Evolutionary conservation across 2,329 filamentous ascomycete genomes (phyloP).

Genomic region (Chaetomium strumarium): DNA sequence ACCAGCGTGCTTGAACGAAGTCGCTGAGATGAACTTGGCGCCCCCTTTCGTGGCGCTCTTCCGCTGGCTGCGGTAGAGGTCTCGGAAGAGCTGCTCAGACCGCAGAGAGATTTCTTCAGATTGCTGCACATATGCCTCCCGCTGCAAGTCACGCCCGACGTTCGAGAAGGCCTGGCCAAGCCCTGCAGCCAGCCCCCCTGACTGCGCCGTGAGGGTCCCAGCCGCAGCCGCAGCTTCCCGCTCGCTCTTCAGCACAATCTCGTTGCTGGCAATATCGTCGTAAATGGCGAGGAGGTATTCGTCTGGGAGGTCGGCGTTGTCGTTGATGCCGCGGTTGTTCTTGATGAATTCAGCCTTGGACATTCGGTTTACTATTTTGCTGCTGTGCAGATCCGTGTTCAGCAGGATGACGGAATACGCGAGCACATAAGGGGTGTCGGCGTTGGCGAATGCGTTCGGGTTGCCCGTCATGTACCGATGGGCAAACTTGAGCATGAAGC

Average conservation of each 20-base stretch:
- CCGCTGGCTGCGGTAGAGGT: slow-evolving; percentile 81
- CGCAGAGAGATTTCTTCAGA: slow-evolving; percentile 81
- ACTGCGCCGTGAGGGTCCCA: slow-evolving; percentile 55
- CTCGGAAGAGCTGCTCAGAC: slow-evolving; percentile 84
- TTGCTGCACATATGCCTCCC: slow-evolving; percentile 89
- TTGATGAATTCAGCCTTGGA: slow-evolving; percentile 97
- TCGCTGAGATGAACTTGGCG: slow-evolving; percentile 81
- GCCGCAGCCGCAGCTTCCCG: slow-evolving; percentile 80
- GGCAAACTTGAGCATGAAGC: slow-evolving; percentile 98
- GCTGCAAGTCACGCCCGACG: slow-evolving; percentile 82
- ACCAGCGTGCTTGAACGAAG: slow-evolving; percentile 88
- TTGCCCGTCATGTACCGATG: slow-evolving; percentile 93
- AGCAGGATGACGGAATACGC: slow-evolving; percentile 95
- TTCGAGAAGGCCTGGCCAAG: slow-evolving; percentile 87
- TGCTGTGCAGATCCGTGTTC: slow-evolving; percentile 92
- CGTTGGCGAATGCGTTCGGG: slow-evolving; percentile 95
- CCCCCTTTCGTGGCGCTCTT: slow-evolving; percentile 65
- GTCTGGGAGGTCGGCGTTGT: slow-evolving; percentile 85
- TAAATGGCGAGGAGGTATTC: slow-evolving; percentile 88
- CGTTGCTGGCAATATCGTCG: slow-evolving; percentile 84
- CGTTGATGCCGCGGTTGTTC: slow-evolving; percentile 97
- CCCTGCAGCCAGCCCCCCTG: slow-evolving; percentile 67
- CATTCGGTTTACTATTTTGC: slow-evolving; percentile 80
- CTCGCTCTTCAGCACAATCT: slow-evolving; percentile 92
- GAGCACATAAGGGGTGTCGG: slow-evolving; percentile 93